Percentiles rank a stretch among this genome's conserved stretches.
Conservation (phyloP, 164 flowering plant species). For the Annona squamosa region DNA sequence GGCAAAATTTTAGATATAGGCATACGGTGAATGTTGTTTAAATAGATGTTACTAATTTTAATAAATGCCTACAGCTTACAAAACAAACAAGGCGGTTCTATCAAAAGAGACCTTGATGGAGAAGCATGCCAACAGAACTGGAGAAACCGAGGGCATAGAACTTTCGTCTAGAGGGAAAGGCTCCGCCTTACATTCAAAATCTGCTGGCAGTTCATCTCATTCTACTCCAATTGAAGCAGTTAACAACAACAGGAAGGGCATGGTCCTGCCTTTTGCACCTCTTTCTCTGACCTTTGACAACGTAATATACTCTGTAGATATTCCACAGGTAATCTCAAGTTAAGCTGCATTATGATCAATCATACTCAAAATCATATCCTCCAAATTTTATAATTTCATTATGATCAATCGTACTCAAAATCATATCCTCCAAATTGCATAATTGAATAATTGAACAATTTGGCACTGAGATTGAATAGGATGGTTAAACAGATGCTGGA, state of each 20-base stretch:
- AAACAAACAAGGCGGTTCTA: background rate
- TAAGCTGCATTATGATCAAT: too few species aligned
- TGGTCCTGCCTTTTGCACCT: conserved; percentile 50
- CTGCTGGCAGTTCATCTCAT: background rate
- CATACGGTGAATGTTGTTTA: conserved; percentile 9
- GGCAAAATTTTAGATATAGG: background rate
- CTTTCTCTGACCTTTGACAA: conserved; percentile 35
- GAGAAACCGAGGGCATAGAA: conserved; percentile 2
- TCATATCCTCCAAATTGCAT: too few species aligned
- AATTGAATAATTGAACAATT: too few species aligned
- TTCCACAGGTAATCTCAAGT: conserved; percentile 33
- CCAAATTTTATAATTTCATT: too few species aligned
- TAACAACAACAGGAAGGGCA: conserved; percentile 21
- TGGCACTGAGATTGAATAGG: too few species aligned
- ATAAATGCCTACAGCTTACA: conserved; percentile 3
- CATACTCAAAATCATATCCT: too few species aligned
- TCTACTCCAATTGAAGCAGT: conserved; percentile 10
- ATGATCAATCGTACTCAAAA: too few species aligned
- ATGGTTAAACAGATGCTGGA: too few species aligned
- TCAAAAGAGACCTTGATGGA: conserved; percentile 1
- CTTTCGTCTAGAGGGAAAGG: conserved; percentile 4
- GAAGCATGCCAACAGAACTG: background rate
- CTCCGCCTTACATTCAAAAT: background rate
- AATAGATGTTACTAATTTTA: background rate
- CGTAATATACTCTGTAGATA: conserved; percentile 41